Conservation (phyloP, 2,329 filamentous ascomycete genomes). For the Acarospora socialis region DNA sequence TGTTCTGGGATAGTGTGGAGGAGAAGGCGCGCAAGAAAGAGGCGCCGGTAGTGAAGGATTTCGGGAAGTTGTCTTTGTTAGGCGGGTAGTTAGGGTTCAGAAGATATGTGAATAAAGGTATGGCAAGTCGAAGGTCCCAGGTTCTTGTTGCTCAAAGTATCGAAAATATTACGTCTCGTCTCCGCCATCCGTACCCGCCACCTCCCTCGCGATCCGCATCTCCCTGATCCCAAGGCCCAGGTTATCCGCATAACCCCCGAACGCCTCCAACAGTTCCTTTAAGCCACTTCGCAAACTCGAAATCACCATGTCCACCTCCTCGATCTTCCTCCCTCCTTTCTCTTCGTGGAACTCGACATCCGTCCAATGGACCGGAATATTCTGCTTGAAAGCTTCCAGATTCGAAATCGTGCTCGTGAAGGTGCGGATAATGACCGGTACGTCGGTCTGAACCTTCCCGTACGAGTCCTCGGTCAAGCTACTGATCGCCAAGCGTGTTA, state of each 20-base stretch:
- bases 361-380: conserved; percentile 59
- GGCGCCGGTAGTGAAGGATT: conserved; percentile 38
- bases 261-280: conserved; percentile 50
- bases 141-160: no score
- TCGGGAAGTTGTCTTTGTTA: conserved; percentile 27
- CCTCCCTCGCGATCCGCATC: conserved; percentile 58
- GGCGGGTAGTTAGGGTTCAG: conserved; percentile 11
- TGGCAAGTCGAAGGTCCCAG: conserved; percentile 1
- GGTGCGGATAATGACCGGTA: conserved; percentile 58
- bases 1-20: conserved; percentile 28
- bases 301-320: conserved; percentile 58
- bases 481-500: conserved; percentile 54
- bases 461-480: conserved; percentile 70
- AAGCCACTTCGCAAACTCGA: conserved; percentile 51
- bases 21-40: conserved; percentile 27
- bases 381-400: conserved; percentile 51
- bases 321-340: conserved; percentile 30
- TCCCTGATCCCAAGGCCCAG: conserved; percentile 58
- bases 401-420: conserved; percentile 55
- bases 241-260: conserved; percentile 59
- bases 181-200: conserved; percentile 26
- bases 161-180: no score
- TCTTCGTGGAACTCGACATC: conserved; percentile 45
- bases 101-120: neutral
- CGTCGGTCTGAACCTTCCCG: conserved; percentile 72